A percentile compares a stretch with the other conserved stretches of the same genome.
phyloP scores from a whole-genome alignment of 73 alveolate genomes.

The Paramecium octaurelia region DNA sequence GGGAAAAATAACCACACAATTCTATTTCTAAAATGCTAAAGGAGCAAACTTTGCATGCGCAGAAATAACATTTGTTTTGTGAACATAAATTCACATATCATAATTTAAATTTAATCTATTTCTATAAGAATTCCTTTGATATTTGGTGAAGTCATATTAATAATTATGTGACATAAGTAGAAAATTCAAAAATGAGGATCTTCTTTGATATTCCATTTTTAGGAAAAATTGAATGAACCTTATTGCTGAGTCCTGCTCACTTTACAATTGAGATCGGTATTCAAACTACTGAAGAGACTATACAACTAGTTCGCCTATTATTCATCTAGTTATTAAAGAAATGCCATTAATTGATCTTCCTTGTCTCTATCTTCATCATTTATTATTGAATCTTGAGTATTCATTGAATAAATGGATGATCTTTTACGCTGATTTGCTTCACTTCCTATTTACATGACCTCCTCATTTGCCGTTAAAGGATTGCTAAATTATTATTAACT shows the following conservation, averaged over 20 bases:
- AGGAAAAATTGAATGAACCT: not conserved
- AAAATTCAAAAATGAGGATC: not conserved
- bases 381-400: conserved; percentile 8
- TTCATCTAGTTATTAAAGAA: not conserved
- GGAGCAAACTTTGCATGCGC: not conserved
- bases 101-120: not conserved
- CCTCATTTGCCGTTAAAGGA: not conserved
- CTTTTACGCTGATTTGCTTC: not conserved
- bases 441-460: not conserved
- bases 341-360: not conserved
- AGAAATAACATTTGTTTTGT: not conserved
- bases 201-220: not conserved
- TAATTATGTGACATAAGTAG: not conserved
- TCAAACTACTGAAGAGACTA: not conserved
- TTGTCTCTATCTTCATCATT: not conserved
- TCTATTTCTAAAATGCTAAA: not conserved
- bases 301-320: not conserved
- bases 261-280: not conserved
- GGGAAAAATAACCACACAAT: conserved; percentile 15
- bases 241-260: not conserved
- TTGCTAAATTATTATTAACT: not conserved
- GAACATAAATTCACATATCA: not conserved
- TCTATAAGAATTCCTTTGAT: not conserved
- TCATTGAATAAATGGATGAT: not conserved
- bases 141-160: not conserved